These are phyloP conservation scores for Durio zibethinus DNA, from an alignment of 345 rosid genomes.

Conservation along the genomic window DNA sequence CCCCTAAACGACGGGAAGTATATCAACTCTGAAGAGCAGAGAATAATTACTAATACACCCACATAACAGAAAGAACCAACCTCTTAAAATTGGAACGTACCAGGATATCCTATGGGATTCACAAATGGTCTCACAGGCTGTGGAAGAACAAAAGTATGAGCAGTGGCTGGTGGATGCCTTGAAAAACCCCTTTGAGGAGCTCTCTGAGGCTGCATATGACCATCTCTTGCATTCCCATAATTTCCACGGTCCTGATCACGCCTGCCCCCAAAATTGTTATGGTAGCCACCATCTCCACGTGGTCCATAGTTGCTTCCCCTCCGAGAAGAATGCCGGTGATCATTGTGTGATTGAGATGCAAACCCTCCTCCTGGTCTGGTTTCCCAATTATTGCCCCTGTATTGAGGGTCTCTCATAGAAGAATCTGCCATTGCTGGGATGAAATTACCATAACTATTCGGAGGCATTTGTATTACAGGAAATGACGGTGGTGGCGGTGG, in stretches of 20 bases:
- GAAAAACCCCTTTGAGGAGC: conserved; percentile 43
- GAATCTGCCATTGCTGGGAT: conserved; percentile 33
- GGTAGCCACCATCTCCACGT: conserved; percentile 46
- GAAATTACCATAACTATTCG: conserved; percentile 31
- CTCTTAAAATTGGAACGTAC: conserved; percentile 24
- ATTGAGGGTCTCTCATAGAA: conserved; percentile 31
- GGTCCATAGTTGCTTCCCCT: conserved; percentile 51
- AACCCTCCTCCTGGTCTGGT: conserved; percentile 39
- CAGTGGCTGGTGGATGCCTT: conserved; percentile 42
- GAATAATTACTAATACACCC: background rate
- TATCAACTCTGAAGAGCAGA: conserved; percentile 34
- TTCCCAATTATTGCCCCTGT: conserved; percentile 44
- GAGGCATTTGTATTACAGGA: conserved; percentile 30
- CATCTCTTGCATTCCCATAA: conserved; percentile 45
- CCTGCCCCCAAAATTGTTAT: conserved; percentile 39
- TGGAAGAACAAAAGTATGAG: conserved; percentile 33
- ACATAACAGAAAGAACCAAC: background rate
- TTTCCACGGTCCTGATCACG: conserved; percentile 53
- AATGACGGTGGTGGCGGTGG: conserved; percentile 45
- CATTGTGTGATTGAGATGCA: conserved; percentile 40
- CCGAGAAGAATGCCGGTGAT: conserved; percentile 39
- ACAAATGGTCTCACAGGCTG: conserved; percentile 34
- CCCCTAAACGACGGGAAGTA: conserved; percentile 34
- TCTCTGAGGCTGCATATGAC: conserved; percentile 43
- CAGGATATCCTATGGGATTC: conserved; percentile 40